These are phyloP conservation scores for Haplographium delicatum DNA, from an alignment of 495 filamentous ascomycete genomes.

Conservation along the genomic window DNA sequence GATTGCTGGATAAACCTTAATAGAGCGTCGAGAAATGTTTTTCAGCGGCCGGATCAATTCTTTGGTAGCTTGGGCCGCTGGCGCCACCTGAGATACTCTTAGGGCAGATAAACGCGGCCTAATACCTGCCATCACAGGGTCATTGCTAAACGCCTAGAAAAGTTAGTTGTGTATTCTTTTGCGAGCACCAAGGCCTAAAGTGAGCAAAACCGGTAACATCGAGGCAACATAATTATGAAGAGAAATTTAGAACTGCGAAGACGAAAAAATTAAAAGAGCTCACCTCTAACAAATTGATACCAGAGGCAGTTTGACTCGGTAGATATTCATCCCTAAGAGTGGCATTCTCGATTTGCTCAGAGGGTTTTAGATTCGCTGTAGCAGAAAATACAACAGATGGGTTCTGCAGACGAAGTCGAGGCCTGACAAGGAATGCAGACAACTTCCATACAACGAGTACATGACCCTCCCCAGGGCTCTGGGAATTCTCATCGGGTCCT, in stretches of 20 bases:
- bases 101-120: slow-evolving; percentile 74
- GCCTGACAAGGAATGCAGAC: slow-evolving; percentile 69
- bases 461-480: slow-evolving; percentile 33
- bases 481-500: slow-evolving; percentile 38
- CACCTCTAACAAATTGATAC: slow-evolving; percentile 71
- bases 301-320: slow-evolving; percentile 66
- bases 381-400: slow-evolving; percentile 72
- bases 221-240: neutral
- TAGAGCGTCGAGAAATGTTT: slow-evolving; percentile 54
- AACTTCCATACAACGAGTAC: slow-evolving; percentile 78
- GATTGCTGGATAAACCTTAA: slow-evolving; percentile 74
- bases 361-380: slow-evolving; percentile 60
- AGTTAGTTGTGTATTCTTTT: neutral
- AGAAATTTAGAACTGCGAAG: neutral
- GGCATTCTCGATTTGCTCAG: slow-evolving; percentile 43
- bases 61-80: slow-evolving; percentile 48
- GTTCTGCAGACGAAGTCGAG: slow-evolving; percentile 70
- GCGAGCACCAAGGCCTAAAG: no score
- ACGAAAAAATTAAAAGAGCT: neutral
- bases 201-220: neutral
- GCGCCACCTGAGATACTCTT: slow-evolving; percentile 72
- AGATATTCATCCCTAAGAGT: slow-evolving; percentile 66
- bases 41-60: slow-evolving; percentile 59
- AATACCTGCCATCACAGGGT: slow-evolving; percentile 59
- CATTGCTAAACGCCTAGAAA: slow-evolving; percentile 53